Evolutionary conservation across 139 green algal species (phyloP).

Genomic region (Asterochloris sp.): DNA sequence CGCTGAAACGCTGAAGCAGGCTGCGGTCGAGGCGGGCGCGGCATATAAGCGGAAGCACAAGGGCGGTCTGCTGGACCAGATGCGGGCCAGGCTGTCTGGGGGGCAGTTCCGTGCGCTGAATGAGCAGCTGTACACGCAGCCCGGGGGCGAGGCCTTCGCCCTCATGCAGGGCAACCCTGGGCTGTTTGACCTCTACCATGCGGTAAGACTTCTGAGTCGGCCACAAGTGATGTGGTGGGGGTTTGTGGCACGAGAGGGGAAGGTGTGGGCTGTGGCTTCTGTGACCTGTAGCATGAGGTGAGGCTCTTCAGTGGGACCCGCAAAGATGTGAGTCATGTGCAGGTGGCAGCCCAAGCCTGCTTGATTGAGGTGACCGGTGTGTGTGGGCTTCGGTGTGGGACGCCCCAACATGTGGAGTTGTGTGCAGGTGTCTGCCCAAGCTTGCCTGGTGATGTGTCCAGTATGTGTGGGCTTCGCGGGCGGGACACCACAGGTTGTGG

Average conservation of each 20-base stretch:
- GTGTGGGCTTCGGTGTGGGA: neutral
- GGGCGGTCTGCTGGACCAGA: constrained; percentile 58
- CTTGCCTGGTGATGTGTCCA: neutral
- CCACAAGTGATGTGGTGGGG: too few species aligned
- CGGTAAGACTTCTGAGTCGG: constrained; percentile 14
- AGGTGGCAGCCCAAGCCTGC: neutral
- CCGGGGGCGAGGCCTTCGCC: constrained; percentile 48
- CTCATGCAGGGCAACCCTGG: constrained; percentile 66
- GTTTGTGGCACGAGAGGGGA: too few species aligned
- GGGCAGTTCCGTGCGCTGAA: constrained; percentile 93
- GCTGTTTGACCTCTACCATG: constrained; percentile 87
- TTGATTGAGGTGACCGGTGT: neutral
- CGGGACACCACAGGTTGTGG: neutral
- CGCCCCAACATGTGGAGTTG: neutral
- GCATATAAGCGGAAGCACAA: constrained; percentile 3
- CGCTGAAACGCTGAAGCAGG: too few species aligned
- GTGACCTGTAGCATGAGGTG: too few species aligned
- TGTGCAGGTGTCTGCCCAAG: too few species aligned
- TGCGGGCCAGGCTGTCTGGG: constrained; percentile 66
- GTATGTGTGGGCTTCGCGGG: neutral
- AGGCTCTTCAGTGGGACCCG: too few species aligned
- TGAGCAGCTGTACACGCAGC: constrained; percentile 91
- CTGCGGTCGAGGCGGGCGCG: neutral
- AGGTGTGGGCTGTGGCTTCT: too few species aligned
- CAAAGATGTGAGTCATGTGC: neutral